Evolutionary conservation across 139 green algal species (phyloP), one percentile per base, ranked within the genome.

Genomic region (Yamagishiella unicocca): DNA sequence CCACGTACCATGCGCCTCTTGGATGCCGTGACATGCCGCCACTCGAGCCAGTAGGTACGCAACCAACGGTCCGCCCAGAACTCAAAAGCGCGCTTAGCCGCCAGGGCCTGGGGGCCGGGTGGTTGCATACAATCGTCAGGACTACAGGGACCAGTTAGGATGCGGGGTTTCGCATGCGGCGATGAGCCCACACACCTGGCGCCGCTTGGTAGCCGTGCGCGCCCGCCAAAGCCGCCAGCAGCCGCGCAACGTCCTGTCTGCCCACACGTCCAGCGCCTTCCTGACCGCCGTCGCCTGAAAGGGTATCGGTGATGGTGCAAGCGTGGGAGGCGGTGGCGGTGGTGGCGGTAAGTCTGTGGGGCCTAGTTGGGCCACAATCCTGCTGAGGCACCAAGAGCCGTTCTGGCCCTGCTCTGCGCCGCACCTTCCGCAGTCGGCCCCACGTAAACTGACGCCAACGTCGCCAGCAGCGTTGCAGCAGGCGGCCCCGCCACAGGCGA

Each of bases 391-490:
- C n/a, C n/a, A n/a, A n/a, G n/a, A n/a, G n/a, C n/a, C n/a, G n/a
- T n/a, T n/a, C n/a, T n/a, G n/a, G n/a, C n/a, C n/a, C n/a, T n/a
- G n/a, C n/a, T n/a, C 19, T 29, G 64, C 10, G 42, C 53, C 53
- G 1, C 53, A 83, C 81, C 81, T 87, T 87, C 27, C 40, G 50
- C 12, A 45, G 38, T 12, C n/a, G 55, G 0, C 67, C 5, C 62
- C 64, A 25, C 2, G 88, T 86, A 29, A 35, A 82, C n/a, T 40
- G 38, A 19, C 71, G 79, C 79, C 79, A 85, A 4, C 2, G 61
- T 35, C 79, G 79, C 61, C 46, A 76, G 81, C 37, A 33, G 27
- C 45, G 29, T 9, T 38, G 81, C 33, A 79, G 45, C 45, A 79
- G 22, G n/a, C 66, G 66, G 61, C 19, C 4, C 27, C 66, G 64